A percentile compares a stretch with the other conserved stretches of the same genome.
Conservation (phyloP, 2,329 filamentous ascomycete genomes). For the Penicillium frequentans region DNA sequence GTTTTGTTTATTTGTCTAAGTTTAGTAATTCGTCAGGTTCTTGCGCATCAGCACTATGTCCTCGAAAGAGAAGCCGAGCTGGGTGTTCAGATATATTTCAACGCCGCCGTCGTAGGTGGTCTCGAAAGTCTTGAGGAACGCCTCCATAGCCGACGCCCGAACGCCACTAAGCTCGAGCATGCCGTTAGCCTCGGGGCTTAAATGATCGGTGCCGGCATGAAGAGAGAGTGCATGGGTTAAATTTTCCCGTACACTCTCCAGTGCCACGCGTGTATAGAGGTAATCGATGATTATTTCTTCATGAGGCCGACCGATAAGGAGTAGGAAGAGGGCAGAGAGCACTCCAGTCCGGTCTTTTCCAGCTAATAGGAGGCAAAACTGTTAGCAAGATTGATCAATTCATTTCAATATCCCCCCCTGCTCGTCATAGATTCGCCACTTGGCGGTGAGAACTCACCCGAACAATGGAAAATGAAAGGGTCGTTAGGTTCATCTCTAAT, state of each 20-base stretch:
- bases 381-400: background rate
- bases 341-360: slow-evolving; percentile 80
- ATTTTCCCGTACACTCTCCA: slow-evolving; percentile 26
- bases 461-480: slow-evolving; percentile 67
- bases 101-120: slow-evolving; percentile 20
- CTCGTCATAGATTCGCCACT: background rate
- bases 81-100: slow-evolving; percentile 20
- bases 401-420: background rate
- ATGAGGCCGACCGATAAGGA: slow-evolving; percentile 61
- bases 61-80: slow-evolving; percentile 20
- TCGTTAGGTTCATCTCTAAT: slow-evolving; percentile 48
- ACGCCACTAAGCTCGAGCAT: slow-evolving; percentile 27
- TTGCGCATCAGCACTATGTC: slow-evolving; percentile 22
- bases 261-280: slow-evolving; percentile 33
- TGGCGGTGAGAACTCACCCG: slow-evolving; percentile 20
- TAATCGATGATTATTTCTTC: slow-evolving; percentile 66
- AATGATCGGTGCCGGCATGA: slow-evolving; percentile 14
- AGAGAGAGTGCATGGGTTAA: slow-evolving; percentile 19
- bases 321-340: slow-evolving; percentile 65
- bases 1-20: background rate
- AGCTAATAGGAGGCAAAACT: slow-evolving; percentile 42
- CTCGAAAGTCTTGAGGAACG: slow-evolving; percentile 26
- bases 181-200: slow-evolving; percentile 23
- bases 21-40: slow-evolving; percentile 14
- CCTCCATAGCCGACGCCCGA: slow-evolving; percentile 23